Conservation (phyloP, 495 filamentous ascomycete species). For the Rhypophila decipiens region DNA sequence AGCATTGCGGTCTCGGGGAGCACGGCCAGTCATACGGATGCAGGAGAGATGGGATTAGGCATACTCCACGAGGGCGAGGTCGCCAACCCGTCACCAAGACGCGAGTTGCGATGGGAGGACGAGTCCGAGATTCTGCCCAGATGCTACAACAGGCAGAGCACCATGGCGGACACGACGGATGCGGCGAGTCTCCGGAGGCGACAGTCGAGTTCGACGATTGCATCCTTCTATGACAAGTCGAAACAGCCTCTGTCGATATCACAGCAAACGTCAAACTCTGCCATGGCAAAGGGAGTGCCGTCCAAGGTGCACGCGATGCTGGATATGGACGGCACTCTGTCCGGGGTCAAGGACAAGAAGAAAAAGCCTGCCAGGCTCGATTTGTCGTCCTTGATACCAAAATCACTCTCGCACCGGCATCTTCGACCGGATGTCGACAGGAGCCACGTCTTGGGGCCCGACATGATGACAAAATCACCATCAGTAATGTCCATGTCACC, state of each 20-base stretch:
- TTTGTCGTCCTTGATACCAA: constrained; percentile 29
- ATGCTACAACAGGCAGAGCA: constrained; percentile 12
- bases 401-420: constrained; percentile 11
- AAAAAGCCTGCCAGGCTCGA: constrained; percentile 48
- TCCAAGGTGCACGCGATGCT: constrained; percentile 34
- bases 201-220: constrained; percentile 45
- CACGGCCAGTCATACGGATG: constrained; percentile 24
- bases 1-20: constrained; percentile 46
- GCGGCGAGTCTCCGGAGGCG: constrained; percentile 34
- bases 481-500: constrained; percentile 32
- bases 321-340: constrained; percentile 32
- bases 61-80: constrained; percentile 7
- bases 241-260: constrained; percentile 47
- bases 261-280: constrained; percentile 49
- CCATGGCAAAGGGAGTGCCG: constrained; percentile 47
- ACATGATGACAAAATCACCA: constrained; percentile 31
- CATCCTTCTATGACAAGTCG: constrained; percentile 46
- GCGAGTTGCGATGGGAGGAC: constrained; percentile 32
- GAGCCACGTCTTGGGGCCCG: constrained; percentile 18
- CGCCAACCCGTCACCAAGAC: constrained; percentile 7
- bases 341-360: constrained; percentile 19
- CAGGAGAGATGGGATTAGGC: constrained; percentile 10
- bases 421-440: constrained; percentile 12
- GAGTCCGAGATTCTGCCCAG: constrained; percentile 44
- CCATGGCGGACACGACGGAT: constrained; percentile 21